A percentile compares a stretch with the other conserved stretches of the same genome.
Conservation (phyloP, 2,329 filamentous ascomycete genomes). For the Phyllosticta ampelicida region DNA sequence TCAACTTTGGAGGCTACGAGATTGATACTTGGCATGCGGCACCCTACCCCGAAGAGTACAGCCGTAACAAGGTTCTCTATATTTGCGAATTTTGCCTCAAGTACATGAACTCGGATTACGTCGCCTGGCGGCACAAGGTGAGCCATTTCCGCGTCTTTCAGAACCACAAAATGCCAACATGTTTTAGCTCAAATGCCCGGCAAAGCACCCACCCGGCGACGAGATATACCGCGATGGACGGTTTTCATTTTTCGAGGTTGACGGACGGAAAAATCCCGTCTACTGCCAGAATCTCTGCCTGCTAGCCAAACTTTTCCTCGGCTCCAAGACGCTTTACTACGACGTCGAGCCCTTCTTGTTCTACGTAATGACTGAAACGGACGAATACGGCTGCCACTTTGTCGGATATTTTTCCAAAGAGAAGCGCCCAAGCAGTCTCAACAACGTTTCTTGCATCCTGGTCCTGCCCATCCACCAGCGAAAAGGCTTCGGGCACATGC, state of each 20-base stretch:
- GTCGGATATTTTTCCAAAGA: constrained; percentile 99
- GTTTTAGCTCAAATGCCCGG: constrained; percentile 63
- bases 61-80: constrained; percentile 89
- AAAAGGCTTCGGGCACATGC: constrained; percentile 89
- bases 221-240: constrained; percentile 92
- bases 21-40: constrained; percentile 99
- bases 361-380: constrained; percentile 92
- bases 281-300: constrained; percentile 98
- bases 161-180: constrained; percentile 15
- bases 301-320: constrained; percentile 92
- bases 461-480: constrained; percentile 94
- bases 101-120: constrained; percentile 99
- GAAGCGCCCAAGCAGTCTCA: constrained; percentile 85
- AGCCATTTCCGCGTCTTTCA: constrained; percentile 6
- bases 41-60: constrained; percentile 97
- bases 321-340: constrained; percentile 96
- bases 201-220: constrained; percentile 92
- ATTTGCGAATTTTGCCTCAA: constrained; percentile 99
- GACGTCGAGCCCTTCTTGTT: constrained; percentile 96
- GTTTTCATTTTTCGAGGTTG: constrained; percentile 93
- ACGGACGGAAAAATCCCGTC: constrained; percentile 93
- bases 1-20: constrained; percentile 94
- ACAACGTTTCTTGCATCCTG: constrained; percentile 96
- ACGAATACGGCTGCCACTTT: constrained; percentile 86
- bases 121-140: constrained; percentile 91